phyloP scores from a whole-genome alignment of 805 yeast genomes.

The Teunomyces panamensis region DNA sequence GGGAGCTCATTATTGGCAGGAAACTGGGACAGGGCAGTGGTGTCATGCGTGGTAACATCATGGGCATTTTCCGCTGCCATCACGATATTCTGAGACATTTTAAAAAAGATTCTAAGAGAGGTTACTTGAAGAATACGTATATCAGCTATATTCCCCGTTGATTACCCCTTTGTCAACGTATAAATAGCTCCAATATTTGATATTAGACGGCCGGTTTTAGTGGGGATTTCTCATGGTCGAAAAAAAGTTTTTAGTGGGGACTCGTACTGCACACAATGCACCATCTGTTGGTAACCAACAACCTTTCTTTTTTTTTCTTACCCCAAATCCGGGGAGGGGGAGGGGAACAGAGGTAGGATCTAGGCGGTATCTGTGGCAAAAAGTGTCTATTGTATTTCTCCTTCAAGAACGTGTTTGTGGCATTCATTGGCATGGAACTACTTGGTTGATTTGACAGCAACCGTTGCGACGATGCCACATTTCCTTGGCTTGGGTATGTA shows the following conservation, averaged over 20 bases:
- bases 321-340: slow-evolving; percentile 2
- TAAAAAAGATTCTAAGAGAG: not conserved
- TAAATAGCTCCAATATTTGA: not conserved
- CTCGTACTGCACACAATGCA: not conserved
- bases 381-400: no score
- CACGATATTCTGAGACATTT: not conserved
- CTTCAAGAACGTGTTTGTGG: no score
- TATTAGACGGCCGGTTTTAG: not conserved
- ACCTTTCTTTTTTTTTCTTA: not conserved
- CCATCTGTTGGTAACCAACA: not conserved
- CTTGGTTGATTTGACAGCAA: no score
- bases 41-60: not conserved
- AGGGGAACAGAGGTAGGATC: not conserved
- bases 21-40: not conserved
- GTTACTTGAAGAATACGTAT: not conserved
- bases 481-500: no score
- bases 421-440: no score
- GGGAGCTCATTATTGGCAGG: slow-evolving; percentile 2
- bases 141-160: not conserved
- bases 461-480: no score
- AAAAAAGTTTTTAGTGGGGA: slow-evolving; percentile 4
- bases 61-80: not conserved
- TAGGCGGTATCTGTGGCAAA: not conserved
- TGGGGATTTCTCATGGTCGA: slow-evolving; percentile 1
- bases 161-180: not conserved